Evolutionary conservation across 2,329 filamentous ascomycete species (phyloP).

Genomic region (Nemania sp.): DNA sequence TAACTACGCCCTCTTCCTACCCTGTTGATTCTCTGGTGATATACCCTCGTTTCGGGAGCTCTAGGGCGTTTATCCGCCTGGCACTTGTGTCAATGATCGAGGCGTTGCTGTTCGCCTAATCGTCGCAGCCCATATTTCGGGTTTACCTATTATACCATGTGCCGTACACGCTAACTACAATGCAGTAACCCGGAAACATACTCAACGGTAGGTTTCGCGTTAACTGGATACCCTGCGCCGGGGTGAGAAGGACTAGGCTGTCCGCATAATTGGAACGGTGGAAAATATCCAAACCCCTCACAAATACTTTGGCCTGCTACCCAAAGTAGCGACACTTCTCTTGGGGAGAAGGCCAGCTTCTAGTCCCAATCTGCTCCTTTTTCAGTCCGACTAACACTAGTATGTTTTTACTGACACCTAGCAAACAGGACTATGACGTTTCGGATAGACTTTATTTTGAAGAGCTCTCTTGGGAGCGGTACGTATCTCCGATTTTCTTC

Average conservation of each 20-base stretch:
- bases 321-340: too few relatives aligned
- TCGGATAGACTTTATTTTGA: conserved; percentile 96
- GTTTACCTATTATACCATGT: not conserved
- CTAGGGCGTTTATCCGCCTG: not conserved
- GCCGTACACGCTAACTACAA: not conserved
- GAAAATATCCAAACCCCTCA: too few relatives aligned
- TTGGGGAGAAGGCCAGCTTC: too few relatives aligned
- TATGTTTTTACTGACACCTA: conserved; percentile 48
- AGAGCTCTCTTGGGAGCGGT: conserved; percentile 60
- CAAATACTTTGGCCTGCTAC: too few relatives aligned
- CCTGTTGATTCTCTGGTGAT: not conserved
- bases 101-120: not conserved
- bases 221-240: too few relatives aligned
- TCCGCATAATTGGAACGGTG: too few relatives aligned
- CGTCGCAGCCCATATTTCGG: not conserved
- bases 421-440: conserved; percentile 81
- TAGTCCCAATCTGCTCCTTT: not conserved
- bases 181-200: conserved; percentile 1
- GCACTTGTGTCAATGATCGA: not conserved
- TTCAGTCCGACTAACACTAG: too few relatives aligned
- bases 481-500: not conserved
- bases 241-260: too few relatives aligned
- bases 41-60: not conserved
- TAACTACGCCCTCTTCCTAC: not conserved
- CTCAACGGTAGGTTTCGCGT: not conserved